Evolutionary conservation across 2,329 filamentous ascomycete species (phyloP), one percentile per base, ranked within the genome.

Genomic region (Fusarium palustre): DNA sequence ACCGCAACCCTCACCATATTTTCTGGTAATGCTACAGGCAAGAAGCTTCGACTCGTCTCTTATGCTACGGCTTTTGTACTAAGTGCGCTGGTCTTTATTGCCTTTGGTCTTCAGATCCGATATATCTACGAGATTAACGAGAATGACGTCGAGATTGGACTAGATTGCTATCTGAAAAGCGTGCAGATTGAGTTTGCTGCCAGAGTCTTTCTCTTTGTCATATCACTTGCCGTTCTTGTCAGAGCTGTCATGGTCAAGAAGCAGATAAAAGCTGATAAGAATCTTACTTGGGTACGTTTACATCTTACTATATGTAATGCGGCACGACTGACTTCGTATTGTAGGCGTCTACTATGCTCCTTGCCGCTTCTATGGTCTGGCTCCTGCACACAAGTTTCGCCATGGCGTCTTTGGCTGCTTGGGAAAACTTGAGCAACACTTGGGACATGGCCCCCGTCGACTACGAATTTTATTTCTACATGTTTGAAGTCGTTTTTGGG

Each of bases 401-500:
- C 8, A 18, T 34, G 33, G 12, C 33, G 15, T 34, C 33, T 12
- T 4, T 34, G 15, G 16, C 16, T 18, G 33, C 33, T 8, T 34
- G 33, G 33, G 33, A 34, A 7, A 34, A 34, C 15, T 34, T 34
- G 33, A 18, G 15, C 15, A 12, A 9, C 7, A 18, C 9, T 4
- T 33, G 31, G 33, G 33, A 16, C 9, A 16, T 3, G 8, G 3
- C 33, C 8, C 33, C 33, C 9, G 15, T 34, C 33, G 3, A 5
- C 7, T 34, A 34, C 33, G 7, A 18, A 9, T 31, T 24, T 3
- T 70, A 66, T 33, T 65, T 68, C 18, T 45, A 64, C 28, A 64
- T 79, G 3, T 36, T 78, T 24, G 59, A 73, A 3, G 55, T 71
- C n/a, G 4, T 79, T 36, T 65, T 79, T 8, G 46, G 42, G 11